Evolutionary conservation across 2,329 filamentous ascomycete species (phyloP), one percentile per base, ranked within the genome.

Genomic region (Nothopassalora personata): DNA sequence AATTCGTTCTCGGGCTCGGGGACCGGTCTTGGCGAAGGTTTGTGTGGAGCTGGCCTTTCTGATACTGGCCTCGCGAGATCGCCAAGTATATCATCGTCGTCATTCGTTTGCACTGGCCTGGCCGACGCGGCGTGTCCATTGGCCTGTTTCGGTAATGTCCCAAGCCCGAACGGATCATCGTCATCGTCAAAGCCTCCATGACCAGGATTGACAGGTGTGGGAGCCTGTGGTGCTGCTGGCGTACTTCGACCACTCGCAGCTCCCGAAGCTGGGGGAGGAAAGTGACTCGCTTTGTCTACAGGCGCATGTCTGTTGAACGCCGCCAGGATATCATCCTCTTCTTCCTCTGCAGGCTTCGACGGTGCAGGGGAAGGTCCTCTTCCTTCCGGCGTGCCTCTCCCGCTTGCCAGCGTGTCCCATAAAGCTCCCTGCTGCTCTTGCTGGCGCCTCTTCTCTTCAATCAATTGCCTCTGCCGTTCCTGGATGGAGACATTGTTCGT

Each of bases 101-200:
- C 60, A 11, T 27, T 53, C 5, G 50, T 47, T 62, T 19, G 9
- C 10, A 64, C 60, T 9, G 64, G 50, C 5, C 61, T 30, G 27
- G 67, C 61, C 11, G 58, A 45, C 28, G 65, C 49, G 31, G 68
- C 64, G 43, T 68, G 68, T 5, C 64, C 64, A 45, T 68, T 66
- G 43, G 39, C 60, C 52, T 60, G 60, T 34, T 63, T 56, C 7
- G 67, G 64, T 48, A 68, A 56, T 46, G 68, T 60, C 10, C 81
- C 86, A 36, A 97, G 77, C 0, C 90, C 93, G 72, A 97, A 97
- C 1, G 91, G 90, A 70, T 96, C 91, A 70, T 96, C 91, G 66
- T 86, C 83, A 49, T 93, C 87, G 31, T 83, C 80, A 18, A 63
- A 65, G 19, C 30, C 52, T 47, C 53, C 61, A 28, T 52, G 59